Evolutionary conservation across 2,329 filamentous ascomycete species (phyloP), one percentile per base, ranked within the genome.

Genomic region (Thelonectria rubi): DNA sequence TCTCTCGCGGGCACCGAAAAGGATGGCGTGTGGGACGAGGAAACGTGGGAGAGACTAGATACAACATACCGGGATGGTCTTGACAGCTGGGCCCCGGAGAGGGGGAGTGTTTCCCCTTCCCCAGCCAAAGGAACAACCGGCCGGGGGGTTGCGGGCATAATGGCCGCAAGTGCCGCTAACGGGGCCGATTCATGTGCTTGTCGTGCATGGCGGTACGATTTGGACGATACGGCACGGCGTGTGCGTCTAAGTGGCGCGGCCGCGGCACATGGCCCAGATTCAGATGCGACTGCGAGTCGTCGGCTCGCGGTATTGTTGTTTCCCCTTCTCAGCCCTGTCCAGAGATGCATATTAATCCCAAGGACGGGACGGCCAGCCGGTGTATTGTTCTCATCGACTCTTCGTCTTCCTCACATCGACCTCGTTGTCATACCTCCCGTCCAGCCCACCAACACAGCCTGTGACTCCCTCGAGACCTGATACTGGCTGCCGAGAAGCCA

Each of bases 241-340:
- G 56, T 49, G 45, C 45, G 45, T 30, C 39, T 24, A 17, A 50
- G 45, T 30, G 47, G 57, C 52, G 50, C 51, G 34, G 52, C 45
- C 60, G 50, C 58, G 55, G 61, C 43, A 57, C n/a, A 20, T 17
- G 11, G 46, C 20, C 46, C 24, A 43, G 45, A 56, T 26, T 39
- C 40, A 45, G 48, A 39, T 46, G 46, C 45, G 39, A 47, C 48
- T 42, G 32, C 30, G 14, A 43, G 12, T 18, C 9, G 39, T 42
- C 34, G 24, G 26, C 42, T 47, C 18, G 24, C 30, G 63, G 18
- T 54, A 61, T 49, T 67, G 17, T 53, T 62, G 52, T 56, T 55
- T 63, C 15, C 50, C 60, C 48, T 26, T 37, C 56, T 71, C 69
- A 72, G 66, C 65, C 68, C 63, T 72, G 70, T 61, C 60, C 56